Percentiles rank a stretch among this genome's conserved stretches.
phyloP scores from a whole-genome alignment of 495 filamentous ascomycete species.

The Aspergillus wentii region DNA sequence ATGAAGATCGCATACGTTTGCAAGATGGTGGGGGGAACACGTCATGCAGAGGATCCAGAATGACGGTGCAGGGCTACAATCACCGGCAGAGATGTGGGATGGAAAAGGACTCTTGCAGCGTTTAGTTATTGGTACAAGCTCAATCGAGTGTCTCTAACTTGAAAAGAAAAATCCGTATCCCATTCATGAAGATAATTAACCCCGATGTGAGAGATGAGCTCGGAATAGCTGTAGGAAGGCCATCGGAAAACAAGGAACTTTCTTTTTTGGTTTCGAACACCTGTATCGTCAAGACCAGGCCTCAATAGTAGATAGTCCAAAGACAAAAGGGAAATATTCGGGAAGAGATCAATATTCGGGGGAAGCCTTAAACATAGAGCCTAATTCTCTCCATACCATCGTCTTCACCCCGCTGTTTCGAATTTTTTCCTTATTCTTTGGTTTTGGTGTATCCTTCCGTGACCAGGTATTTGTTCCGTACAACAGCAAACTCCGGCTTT shows the following conservation, averaged over 20 bases:
- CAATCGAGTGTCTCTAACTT: not conserved
- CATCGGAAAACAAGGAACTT: too few relatives aligned
- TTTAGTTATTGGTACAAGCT: not conserved
- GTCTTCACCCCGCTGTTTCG: constrained; percentile 16
- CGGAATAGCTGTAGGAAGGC: constrained; percentile 4
- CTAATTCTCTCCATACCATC: not conserved
- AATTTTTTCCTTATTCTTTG: constrained; percentile 31
- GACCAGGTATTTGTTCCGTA: constrained; percentile 40
- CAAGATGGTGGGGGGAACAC: too few relatives aligned
- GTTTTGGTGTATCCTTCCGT: constrained; percentile 31
- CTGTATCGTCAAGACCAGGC: too few relatives aligned
- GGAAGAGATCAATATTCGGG: not conserved
- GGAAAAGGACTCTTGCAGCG: too few relatives aligned
- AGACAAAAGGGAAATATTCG: too few relatives aligned
- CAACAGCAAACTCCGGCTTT: constrained; percentile 32
- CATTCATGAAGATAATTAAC: constrained; percentile 11
- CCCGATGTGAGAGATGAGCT: constrained; percentile 10
- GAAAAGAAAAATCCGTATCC: constrained; percentile 10
- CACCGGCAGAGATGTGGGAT: too few relatives aligned
- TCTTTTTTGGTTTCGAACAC: too few relatives aligned
- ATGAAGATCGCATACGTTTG: too few relatives aligned
- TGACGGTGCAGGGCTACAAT: too few relatives aligned
- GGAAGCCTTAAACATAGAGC: not conserved
- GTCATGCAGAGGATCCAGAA: too few relatives aligned
- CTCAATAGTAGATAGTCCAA: too few relatives aligned